Base-by-base conservation (phyloP, 2,329 filamentous ascomycete genomes). In the Aspergillus sp. region DNA sequence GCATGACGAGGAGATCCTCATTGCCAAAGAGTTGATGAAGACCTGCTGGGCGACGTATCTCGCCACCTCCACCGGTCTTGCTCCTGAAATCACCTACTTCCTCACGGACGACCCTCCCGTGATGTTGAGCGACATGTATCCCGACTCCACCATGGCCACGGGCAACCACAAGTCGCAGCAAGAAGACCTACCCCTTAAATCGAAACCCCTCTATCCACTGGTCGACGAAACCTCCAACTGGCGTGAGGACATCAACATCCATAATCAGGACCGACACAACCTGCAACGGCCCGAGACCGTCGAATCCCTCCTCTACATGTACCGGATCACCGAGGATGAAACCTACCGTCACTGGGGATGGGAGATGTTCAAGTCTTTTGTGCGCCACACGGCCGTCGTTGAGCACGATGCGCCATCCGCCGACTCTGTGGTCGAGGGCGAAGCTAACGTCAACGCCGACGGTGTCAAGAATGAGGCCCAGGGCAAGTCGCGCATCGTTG, bases 11-110 rank as follows among this genome's bases (percentile, higher is more conserved):
- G 92, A 98, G 73, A 93, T 99, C 80, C 78, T 86, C 62, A 86
- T 99, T 29, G 92, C 95, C 1, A 87, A 87, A 65, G 94, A 99
- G 79, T 82, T 99, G 58, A 97, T 91, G 82, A 94, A 96, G 62
- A 98, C 95, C 1, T 99, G 95, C 82, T 97, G 94, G 91, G 93
- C 91, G 70, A 99, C 96, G 87, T 99, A 99, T 80, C 90, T 92
- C 72, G 88, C 84, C 68, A 97, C 93, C 71, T 85, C 87, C 9
- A 98, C 95, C 0, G 94, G 93, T 0, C 85, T 99, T n/a, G 93
- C 95, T 0, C 88, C 91, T 0, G 95, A 99, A 77, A 99, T 99
- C 70, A 90, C 92, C 0, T 91, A 96, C 77, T 99, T 99, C 77
- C 83, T 91, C 56, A 83, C 96, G 56, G 84, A 86, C 67, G 79